Conservation (phyloP, 2,329 filamentous ascomycete genomes). For the Pyricularia sp. region DNA sequence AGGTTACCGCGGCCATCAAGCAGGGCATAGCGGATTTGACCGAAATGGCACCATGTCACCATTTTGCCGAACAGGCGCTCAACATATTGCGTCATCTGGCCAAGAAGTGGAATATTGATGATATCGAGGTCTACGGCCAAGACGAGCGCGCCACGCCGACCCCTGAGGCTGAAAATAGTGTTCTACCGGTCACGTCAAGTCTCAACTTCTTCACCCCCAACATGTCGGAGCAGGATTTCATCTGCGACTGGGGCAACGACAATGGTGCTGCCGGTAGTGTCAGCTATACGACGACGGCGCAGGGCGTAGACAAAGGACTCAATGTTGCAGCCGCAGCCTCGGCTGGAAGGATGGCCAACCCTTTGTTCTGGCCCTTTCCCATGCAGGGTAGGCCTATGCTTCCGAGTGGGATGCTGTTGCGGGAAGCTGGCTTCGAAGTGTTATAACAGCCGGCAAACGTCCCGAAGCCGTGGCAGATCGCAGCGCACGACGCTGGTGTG, state of each 20-base stretch:
- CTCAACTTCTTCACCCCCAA: conserved; percentile 50
- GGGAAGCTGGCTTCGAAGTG: conserved; percentile 41
- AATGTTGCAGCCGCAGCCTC: conserved; percentile 9
- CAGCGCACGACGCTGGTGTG: neutral
- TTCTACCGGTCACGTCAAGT: conserved; percentile 38
- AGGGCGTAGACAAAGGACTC: neutral
- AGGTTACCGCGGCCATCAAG: conserved; percentile 33
- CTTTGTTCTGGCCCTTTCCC: conserved; percentile 52
- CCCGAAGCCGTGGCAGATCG: neutral
- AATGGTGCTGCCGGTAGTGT: conserved; percentile 1
- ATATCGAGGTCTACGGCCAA: conserved; percentile 21
- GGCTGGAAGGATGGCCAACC: conserved; percentile 36
- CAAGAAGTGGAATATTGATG: conserved; percentile 48
- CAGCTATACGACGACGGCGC: neutral
- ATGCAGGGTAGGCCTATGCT: conserved; percentile 49
- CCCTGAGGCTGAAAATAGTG: conserved; percentile 14
- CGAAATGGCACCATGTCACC: conserved; percentile 52
- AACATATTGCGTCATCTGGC: conserved; percentile 50
- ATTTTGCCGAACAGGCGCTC: conserved; percentile 51
- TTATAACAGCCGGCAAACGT: conserved; percentile 16
- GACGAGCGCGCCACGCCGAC: conserved; percentile 3
- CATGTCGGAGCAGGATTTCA: conserved; percentile 35
- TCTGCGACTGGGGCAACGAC: conserved; percentile 32
- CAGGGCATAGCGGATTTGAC: conserved; percentile 48
- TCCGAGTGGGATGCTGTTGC: conserved; percentile 33